Base-by-base conservation (phyloP, 2,329 filamentous ascomycete species). In the Colletotrichum tamarilloi region DNA sequence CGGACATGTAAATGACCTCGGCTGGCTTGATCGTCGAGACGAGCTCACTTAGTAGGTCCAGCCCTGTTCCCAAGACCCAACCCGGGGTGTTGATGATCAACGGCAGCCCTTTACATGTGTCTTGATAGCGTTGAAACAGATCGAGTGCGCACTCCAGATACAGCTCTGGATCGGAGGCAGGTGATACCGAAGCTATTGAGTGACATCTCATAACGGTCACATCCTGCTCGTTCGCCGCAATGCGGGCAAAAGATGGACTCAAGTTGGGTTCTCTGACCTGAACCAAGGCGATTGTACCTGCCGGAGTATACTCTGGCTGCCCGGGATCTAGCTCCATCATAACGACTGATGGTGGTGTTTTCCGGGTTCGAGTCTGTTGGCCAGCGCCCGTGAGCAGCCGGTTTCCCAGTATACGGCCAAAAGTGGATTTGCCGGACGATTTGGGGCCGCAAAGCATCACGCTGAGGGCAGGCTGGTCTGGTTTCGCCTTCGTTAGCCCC, bases 401-500 rank as follows among this genome's bases (percentile, higher is more conserved):
- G 77, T 95, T 95, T 9, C 87, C 82, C 2, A 95, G 83, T 5
- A 94, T 81, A 60, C 89, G 90, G 14, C 89, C 88, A 79, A 95
- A 93, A 0, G 92, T 95, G 1, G 93, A 95, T 78, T 95, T 95
- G 2, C 93, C 93, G 3, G 93, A 90, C 0, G 89, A 91, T 75
- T 94, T 93, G 0, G 92, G 89, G 0, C 93, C 93, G 62, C 92
- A 92, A 3, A 94, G 84, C 74, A 95, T 84, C 7, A 90, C 84
- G 2, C 84, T 83, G 2, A 81, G 81, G 58, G 81, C 79, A 1
- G 28, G 62, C 7, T 77, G 80, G 16, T 78, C 79, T 52, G 80
- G 82, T 62, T 80, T 84, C 12, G 76, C 77, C 46, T 77, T 82
- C 57, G 82, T 80, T 12, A 89, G 77, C 30, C 85, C 84, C 26